Conservation (phyloP, 2,329 filamentous ascomycete genomes). For the Aurifilum marmelostoma region DNA sequence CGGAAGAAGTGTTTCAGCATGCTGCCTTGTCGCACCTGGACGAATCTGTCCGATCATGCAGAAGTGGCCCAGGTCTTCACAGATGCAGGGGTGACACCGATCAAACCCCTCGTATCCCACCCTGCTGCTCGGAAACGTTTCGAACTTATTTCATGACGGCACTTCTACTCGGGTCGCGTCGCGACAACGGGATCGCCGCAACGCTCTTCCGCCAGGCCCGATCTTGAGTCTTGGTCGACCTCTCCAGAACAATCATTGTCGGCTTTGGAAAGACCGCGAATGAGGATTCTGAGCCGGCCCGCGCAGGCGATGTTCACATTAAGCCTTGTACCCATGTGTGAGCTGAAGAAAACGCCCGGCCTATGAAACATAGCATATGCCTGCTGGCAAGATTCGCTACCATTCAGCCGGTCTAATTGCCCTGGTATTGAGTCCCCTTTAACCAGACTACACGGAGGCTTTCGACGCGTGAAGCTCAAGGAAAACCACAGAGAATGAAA, state of each 20-base stretch:
- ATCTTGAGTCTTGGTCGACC: too few species aligned
- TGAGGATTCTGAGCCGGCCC: background rate
- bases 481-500: background rate
- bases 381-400: too few species aligned
- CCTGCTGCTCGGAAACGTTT: background rate
- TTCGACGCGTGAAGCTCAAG: background rate
- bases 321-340: background rate
- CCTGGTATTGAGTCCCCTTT: background rate
- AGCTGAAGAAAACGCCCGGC: background rate
- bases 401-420: background rate
- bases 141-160: background rate
- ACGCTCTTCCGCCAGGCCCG: background rate
- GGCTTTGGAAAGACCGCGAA: too few species aligned
- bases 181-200: background rate
- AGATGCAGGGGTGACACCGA: background rate
- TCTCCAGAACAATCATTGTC: too few species aligned
- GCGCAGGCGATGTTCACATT: background rate
- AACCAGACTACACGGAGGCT: background rate
- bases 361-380: background rate
- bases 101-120: background rate
- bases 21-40: background rate
- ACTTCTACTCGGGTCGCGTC: background rate
- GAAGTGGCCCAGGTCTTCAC: background rate
- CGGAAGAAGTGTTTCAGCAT: background rate
- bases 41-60: background rate